A percentile compares a stretch with the other conserved stretches of the same genome.
Evolutionary conservation across 192 early-diverging fungal genomes (phyloP).

Genomic region (Coemansia sp.): DNA sequence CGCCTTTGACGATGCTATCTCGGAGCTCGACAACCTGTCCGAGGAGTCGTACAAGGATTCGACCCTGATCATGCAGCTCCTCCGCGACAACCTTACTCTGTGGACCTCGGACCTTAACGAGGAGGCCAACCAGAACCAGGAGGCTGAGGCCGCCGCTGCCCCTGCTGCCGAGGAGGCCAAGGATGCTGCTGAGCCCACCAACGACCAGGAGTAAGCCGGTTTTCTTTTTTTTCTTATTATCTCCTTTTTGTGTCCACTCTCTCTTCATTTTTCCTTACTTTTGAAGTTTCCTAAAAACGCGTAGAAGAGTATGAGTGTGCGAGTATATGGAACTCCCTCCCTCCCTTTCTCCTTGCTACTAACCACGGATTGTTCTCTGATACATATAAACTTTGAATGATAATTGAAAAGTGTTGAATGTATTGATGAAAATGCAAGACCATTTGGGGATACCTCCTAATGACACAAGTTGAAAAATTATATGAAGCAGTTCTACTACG

Average conservation of each 20-base stretch:
- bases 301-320: background rate
- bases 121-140: conserved; percentile 30
- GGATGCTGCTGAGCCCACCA: conserved; percentile 21
- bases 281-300: conserved; percentile 10
- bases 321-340: background rate
- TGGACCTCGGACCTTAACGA: conserved; percentile 93
- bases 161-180: conserved; percentile 73
- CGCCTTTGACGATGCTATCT: conserved; percentile 96
- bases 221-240: conserved; percentile 6
- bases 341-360: too few species aligned
- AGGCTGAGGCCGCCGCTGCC: conserved; percentile 13
- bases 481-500: too few species aligned
- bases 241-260: conserved; percentile 5
- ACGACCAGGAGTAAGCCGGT: conserved; percentile 39
- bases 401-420: too few species aligned
- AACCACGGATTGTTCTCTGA: too few species aligned
- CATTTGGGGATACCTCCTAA: too few species aligned
- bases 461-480: too few species aligned
- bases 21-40: conserved; percentile 88
- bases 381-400: too few species aligned
- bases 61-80: conserved; percentile 97
- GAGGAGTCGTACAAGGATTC: conserved; percentile 99
- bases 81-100: conserved; percentile 95
- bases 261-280: conserved; percentile 3
- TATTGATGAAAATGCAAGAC: too few species aligned